phyloP scores from a whole-genome alignment of 2,329 filamentous ascomycete genomes.

The Phyllosticta citriasiana region DNA sequence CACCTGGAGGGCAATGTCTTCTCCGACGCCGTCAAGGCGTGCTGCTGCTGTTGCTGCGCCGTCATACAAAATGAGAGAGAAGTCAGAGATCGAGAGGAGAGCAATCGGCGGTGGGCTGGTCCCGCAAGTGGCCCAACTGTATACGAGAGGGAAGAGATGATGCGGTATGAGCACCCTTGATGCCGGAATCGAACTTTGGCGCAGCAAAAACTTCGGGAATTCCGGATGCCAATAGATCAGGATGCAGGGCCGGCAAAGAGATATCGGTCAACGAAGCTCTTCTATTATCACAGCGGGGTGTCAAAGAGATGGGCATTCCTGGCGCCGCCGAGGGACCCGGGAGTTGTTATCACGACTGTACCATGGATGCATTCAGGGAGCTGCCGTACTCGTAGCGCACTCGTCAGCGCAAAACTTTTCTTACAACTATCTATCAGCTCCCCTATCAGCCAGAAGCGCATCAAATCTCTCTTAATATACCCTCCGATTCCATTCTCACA shows the following conservation, averaged over 20 bases:
- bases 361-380: no score
- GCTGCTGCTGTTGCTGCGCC: slow-evolving; percentile 34
- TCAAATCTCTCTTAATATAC: not conserved
- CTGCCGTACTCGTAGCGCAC: no score
- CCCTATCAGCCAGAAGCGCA: no score
- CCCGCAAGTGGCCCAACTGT: slow-evolving; percentile 23
- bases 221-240: not conserved
- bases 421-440: no score
- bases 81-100: slow-evolving; percentile 35
- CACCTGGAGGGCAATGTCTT: slow-evolving; percentile 30
- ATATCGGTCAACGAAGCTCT: no score
- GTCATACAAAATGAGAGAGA: slow-evolving; percentile 38
- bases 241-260: not conserved
- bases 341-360: no score
- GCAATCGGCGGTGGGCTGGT: slow-evolving; percentile 25
- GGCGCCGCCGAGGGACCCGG: no score
- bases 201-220: not conserved
- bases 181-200: not conserved
- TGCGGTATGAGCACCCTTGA: slow-evolving; percentile 21
- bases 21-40: slow-evolving; percentile 25
- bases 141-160: slow-evolving; percentile 21
- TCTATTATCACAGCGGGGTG: no score
- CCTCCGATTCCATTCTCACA: not conserved
- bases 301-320: no score
- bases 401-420: no score